Percentiles rank a stretch among this genome's conserved stretches.
phyloP scores from a whole-genome alignment of 805 yeast genomes.

The Clavispora phyllophila region DNA sequence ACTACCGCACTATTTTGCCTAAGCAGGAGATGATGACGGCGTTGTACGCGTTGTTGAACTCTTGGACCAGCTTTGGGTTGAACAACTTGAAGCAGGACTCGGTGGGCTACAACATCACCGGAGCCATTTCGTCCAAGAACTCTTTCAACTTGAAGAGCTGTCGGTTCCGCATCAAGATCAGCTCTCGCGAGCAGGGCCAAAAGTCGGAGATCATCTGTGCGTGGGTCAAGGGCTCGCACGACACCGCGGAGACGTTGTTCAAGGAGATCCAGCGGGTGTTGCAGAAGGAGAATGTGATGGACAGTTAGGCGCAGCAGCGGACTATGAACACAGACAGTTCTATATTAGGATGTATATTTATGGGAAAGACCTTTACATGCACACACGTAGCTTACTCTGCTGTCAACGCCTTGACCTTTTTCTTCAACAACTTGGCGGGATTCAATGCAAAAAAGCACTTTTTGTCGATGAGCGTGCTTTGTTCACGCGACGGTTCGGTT shows the following conservation, averaged over 20 bases:
- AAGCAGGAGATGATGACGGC: constrained; percentile 60
- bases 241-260: constrained; percentile 55
- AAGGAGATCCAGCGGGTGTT: constrained; percentile 62
- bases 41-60: constrained; percentile 51
- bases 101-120: constrained; percentile 45
- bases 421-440: constrained; percentile 50
- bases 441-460: constrained; percentile 60
- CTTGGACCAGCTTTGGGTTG: constrained; percentile 71
- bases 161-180: constrained; percentile 52
- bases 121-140: constrained; percentile 57
- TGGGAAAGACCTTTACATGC: not conserved
- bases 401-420: constrained; percentile 24
- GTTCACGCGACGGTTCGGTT: constrained; percentile 52
- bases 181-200: constrained; percentile 34
- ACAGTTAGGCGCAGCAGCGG: constrained; percentile 9
- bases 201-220: constrained; percentile 55
- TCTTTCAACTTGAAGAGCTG: constrained; percentile 60
- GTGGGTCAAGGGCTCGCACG: constrained; percentile 60
- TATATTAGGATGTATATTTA: not conserved
- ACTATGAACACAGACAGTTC: too few relatives aligned
- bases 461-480: constrained; percentile 57
- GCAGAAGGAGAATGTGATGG: constrained; percentile 58
- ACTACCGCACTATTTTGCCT: constrained; percentile 37
- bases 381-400: not conserved
- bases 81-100: constrained; percentile 47